Base-by-base conservation (phyloP, 768 basidiomycete species). In the Rhizopogon salebrosus region DNA sequence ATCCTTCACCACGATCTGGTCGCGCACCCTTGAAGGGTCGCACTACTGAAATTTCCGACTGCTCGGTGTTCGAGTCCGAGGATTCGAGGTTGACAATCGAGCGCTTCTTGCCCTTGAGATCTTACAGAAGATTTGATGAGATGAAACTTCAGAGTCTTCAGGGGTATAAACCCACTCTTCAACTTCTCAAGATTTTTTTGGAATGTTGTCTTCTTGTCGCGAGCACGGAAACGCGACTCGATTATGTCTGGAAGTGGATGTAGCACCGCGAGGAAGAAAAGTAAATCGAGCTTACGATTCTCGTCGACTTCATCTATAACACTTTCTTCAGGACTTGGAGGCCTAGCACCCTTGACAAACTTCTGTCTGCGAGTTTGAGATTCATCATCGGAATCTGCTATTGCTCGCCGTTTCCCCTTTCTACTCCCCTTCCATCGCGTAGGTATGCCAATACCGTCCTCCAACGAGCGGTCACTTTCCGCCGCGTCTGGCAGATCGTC, bases 141-240 rank as follows among this genome's bases (percentile, higher is more conserved):
- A 24, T 43, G 37, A 54, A 20, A 61, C 26, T 52, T 48, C 40
- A 43, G 31, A n/a, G n/a, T n/a, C 29, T 6, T 18, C 20, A 4
- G 14, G 16, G 42, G 41, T 18, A 38, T 18, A n/a, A 13, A 26
- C 53, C 29, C 24, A 92, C 89, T 73, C 69, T 80, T 87, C 48
- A 90, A 60, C 55, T 75, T 83, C 55, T 87, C 83, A 13, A 91
- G 64, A 54, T 79, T 85, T 62, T 74, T 76, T 57, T 83, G 85
- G 63, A 80, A 91, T 5, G 66, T 55, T 13, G 83, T 77, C 64
- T 76, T 74, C 66, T 80, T 88, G 53, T 74, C 71, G 27, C 87
- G 79, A 24, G 69, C 64, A 34, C 90, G 83, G 27, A 92, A 66
- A 40, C 89, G 83, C 6, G 69, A 71, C 23, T 83, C 73, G 37